Percentiles rank a stretch among this genome's conserved stretches.
phyloP scores from a whole-genome alignment of 495 filamentous ascomycete species.

The Aspergillus biplanus region DNA sequence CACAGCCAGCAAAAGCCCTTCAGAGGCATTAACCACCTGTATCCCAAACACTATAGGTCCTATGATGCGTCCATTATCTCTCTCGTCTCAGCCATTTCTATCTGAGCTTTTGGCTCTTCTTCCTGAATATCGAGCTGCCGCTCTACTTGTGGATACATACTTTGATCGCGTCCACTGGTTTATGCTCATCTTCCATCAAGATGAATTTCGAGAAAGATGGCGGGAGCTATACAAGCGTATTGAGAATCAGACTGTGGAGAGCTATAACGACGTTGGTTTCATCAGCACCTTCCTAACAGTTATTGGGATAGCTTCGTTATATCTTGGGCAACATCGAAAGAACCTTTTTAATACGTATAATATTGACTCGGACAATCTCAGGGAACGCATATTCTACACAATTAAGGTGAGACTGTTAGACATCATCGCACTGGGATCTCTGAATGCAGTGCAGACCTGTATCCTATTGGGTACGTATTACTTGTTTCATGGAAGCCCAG shows the following conservation, averaged over 20 bases:
- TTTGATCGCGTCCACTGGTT: slow-evolving; percentile 46
- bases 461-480: slow-evolving; percentile 42
- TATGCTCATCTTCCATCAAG: slow-evolving; percentile 41
- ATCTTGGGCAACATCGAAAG: slow-evolving; percentile 22
- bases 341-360: slow-evolving; percentile 12
- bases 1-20: background rate
- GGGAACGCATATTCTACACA: slow-evolving; percentile 26
- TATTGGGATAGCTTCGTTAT: slow-evolving; percentile 37
- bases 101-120: slow-evolving; percentile 24
- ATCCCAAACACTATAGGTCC: background rate
- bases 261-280: slow-evolving; percentile 21
- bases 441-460: slow-evolving; percentile 41
- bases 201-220: slow-evolving; percentile 39
- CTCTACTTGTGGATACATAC: slow-evolving; percentile 40
- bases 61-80: background rate
- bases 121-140: slow-evolving; percentile 27
- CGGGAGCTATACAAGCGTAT: slow-evolving; percentile 24
- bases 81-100: slow-evolving; percentile 5
- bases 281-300: slow-evolving; percentile 36
- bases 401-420: slow-evolving; percentile 28
- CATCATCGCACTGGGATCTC: slow-evolving; percentile 29
- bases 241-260: background rate
- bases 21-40: background rate
- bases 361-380: slow-evolving; percentile 22
- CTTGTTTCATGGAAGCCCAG: slow-evolving; percentile 39